Evolutionary conservation across 192 early-diverging fungal species (phyloP).

Genomic region (Coemansia sp.): DNA sequence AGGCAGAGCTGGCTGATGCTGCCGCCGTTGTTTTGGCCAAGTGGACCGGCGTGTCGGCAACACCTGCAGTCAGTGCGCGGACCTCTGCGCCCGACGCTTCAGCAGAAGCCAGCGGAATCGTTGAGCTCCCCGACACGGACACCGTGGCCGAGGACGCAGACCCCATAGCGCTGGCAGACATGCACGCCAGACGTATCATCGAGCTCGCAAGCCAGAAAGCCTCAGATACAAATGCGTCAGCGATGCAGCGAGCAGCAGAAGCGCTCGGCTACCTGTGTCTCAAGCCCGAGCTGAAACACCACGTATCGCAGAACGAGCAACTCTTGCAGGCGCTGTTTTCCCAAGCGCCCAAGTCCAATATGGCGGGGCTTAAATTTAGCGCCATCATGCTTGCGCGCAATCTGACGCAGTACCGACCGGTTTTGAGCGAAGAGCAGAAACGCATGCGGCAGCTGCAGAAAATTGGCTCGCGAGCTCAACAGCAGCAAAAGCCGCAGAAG

Average conservation of each 20-base stretch:
- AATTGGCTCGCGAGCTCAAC: conserved; percentile 53
- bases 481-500: not conserved
- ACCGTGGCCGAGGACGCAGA: conserved; percentile 16
- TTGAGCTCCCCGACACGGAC: conserved; percentile 2
- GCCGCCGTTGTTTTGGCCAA: conserved; percentile 65
- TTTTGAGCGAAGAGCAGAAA: conserved; percentile 75
- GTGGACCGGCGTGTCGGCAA: conserved; percentile 49
- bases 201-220: conserved; percentile 18
- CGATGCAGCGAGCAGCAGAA: conserved; percentile 65
- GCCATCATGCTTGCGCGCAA: conserved; percentile 73
- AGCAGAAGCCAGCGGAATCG: conserved; percentile 15
- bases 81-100: conserved; percentile 1
- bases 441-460: conserved; percentile 74
- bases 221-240: conserved; percentile 23
- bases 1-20: conserved; percentile 53
- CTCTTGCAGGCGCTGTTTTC: conserved; percentile 61
- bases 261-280: conserved; percentile 80
- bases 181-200: conserved; percentile 25
- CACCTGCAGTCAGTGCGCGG: not conserved
- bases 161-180: conserved; percentile 34
- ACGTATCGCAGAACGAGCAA: conserved; percentile 55
- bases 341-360: conserved; percentile 44
- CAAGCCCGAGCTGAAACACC: conserved; percentile 65
- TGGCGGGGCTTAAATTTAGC: conserved; percentile 66
- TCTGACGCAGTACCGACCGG: conserved; percentile 65